Evolutionary conservation across 2,329 filamentous ascomycete genomes (phyloP).

Genomic region (Diplocarpon rosae): DNA sequence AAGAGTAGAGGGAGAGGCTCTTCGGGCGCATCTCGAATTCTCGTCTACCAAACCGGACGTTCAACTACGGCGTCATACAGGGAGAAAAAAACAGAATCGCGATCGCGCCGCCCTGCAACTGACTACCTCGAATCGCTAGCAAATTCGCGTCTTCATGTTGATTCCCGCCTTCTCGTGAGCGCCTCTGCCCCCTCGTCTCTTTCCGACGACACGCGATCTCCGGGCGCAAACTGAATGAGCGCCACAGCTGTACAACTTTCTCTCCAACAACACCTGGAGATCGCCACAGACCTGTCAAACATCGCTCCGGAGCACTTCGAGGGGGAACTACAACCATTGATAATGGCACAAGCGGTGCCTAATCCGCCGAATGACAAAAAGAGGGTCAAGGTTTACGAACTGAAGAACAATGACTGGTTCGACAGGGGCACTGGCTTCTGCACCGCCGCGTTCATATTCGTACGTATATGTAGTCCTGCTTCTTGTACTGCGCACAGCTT

Average conservation of each 20-base stretch:
- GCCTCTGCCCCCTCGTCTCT: slow-evolving; percentile 3
- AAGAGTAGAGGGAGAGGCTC: background rate
- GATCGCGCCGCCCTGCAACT: background rate
- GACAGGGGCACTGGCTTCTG: slow-evolving; percentile 96
- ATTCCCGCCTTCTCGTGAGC: background rate
- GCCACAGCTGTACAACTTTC: slow-evolving; percentile 25
- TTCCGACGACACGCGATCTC: slow-evolving; percentile 8
- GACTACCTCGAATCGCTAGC: background rate
- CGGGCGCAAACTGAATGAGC: slow-evolving; percentile 2
- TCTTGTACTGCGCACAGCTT: slow-evolving; percentile 1
- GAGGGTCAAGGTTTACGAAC: slow-evolving; percentile 97
- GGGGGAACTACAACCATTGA: slow-evolving; percentile 49
- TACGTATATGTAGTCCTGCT: slow-evolving; percentile 12
- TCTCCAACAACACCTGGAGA: slow-evolving; percentile 48
- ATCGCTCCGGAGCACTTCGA: slow-evolving; percentile 39
- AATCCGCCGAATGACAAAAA: slow-evolving; percentile 49
- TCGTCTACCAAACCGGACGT: background rate
- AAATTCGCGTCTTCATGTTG: slow-evolving; percentile 8
- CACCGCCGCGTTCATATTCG: slow-evolving; percentile 41
- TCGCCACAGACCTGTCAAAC: slow-evolving; percentile 41
- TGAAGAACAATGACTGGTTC: slow-evolving; percentile 98
- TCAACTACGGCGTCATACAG: background rate
- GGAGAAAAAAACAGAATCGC: background rate
- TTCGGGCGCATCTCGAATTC: background rate
- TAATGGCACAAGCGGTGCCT: slow-evolving; percentile 63